Evolutionary conservation across 495 filamentous ascomycete genomes (phyloP), one percentile per base, ranked within the genome.

Genomic region (Penicillium daleae): DNA sequence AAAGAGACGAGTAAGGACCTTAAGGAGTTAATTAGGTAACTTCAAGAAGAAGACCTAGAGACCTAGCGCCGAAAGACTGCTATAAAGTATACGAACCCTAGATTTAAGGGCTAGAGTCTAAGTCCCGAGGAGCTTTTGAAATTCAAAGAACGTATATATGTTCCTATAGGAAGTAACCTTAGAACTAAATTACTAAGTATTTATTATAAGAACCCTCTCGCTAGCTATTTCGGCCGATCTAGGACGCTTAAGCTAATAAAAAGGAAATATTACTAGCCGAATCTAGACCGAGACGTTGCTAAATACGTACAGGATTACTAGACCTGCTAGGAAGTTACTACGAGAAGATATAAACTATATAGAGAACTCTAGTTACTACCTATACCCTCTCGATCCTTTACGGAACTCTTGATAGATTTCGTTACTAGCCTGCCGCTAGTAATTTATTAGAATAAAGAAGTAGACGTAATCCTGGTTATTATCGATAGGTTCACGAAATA

Each of bases 121-220:
- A 31, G 27, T 4, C 26, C 26, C 17, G n/a, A 51, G 2, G 9
- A 9, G 0, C 31, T 51, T 51, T 15, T 51, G 17, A 51, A 9
- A 51, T 10, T 5, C n/a, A n/a, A n/a, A n/a, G n/a, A n/a, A n/a
- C n/a, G 21, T 2, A 17, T 51, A 15, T 51, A 51, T 51, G 31
- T 51, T 31, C 26, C 10, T 24, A 49, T 24, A 24, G 21, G 48
- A 31, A 31, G 10, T 51, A 51, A 31, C 10, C 17, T 51, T 31
- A 1, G 12, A 2, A 2, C 1, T 17, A 50, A 50, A 27, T 17
- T 50, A 10, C 1, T 50, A 50, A 50, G 26, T 50, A 27, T 50
- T 27, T 50, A 50, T 19, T 50, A 50, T 29, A 51, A 51, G 29
- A 51, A 51, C 17, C 48, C 21, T 51, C 12, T 51, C 31, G 31